A percentile compares a stretch with the other conserved stretches of the same genome.
These are phyloP conservation scores for Stevia rebaudiana DNA, from an alignment of 140 eudicot genomes.

Conservation along the genomic window DNA sequence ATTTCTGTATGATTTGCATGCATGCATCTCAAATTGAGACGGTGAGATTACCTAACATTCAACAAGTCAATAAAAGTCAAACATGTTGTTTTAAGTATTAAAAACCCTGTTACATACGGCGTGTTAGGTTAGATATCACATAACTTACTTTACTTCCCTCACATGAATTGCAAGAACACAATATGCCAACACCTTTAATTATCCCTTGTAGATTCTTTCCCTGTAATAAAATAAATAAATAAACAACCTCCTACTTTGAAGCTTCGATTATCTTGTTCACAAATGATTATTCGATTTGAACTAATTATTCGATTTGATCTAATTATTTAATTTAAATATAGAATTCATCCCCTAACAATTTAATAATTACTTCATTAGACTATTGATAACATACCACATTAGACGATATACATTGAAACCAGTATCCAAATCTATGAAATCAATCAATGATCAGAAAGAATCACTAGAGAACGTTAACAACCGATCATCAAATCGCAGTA, in stretches of 20 bases:
- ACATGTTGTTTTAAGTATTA: not conserved
- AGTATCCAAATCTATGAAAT: conserved; percentile 4
- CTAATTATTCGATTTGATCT: not conserved
- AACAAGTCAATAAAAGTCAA: conserved; percentile 13
- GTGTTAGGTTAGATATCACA: not conserved
- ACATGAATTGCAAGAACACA: conserved; percentile 72
- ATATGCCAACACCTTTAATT: conserved; percentile 59
- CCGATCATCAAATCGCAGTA: not conserved
- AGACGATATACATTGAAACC: not conserved
- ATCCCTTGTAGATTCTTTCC: conserved; percentile 52
- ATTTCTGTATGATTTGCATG: conserved; percentile 62
- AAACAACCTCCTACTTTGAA: not conserved
- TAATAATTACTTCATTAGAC: not conserved
- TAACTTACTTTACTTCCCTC: conserved; percentile 58
- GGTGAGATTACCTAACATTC: conserved; percentile 73
- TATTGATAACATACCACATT: not conserved
- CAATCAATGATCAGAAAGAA: not conserved
- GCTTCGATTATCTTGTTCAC: not conserved
- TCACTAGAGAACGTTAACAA: not conserved
- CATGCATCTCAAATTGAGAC: conserved; percentile 84
- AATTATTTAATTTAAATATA: not conserved
- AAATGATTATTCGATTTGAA: not conserved
- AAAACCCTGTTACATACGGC: not conserved
- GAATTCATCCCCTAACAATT: not conserved
- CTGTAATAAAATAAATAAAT: conserved; percentile 27